Conservation (phyloP, 129 eudicot genomes). For the Pulicaria dysenterica region DNA sequence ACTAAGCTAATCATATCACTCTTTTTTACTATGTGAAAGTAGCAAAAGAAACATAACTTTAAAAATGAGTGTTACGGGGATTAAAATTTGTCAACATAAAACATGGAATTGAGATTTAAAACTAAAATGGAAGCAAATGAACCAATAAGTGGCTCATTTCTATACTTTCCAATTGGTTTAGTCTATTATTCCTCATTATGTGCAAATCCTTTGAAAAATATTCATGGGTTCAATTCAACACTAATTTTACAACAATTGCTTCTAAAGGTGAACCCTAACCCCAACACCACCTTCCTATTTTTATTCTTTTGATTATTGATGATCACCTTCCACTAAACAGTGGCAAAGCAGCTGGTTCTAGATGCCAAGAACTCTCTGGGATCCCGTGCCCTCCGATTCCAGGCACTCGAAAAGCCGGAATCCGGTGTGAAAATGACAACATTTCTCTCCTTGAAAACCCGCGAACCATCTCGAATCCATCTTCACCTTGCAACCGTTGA, state of each 20-base stretch:
- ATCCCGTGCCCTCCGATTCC: conserved; percentile 60
- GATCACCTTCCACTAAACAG: conserved; percentile 36
- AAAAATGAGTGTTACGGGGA: too few species aligned
- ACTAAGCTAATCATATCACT: too few species aligned
- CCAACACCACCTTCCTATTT: background rate
- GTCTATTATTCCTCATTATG: conserved; percentile 21
- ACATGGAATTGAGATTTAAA: background rate
- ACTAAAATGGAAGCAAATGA: conserved; percentile 21
- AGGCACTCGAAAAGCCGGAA: conserved; percentile 61
- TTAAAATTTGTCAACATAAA: background rate
- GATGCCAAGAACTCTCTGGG: conserved; percentile 72
- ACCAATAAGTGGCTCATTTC: conserved; percentile 6
- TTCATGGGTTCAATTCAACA: conserved; percentile 23
- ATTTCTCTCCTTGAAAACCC: conserved; percentile 54
- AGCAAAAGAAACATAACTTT: too few species aligned
- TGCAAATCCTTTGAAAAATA: conserved; percentile 24
- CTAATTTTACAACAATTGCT: conserved; percentile 25
- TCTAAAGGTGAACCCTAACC: conserved; percentile 19
- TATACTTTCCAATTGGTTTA: conserved; percentile 1
- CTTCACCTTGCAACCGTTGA: conserved; percentile 43
- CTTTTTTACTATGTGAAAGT: too few species aligned
- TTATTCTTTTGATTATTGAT: background rate
- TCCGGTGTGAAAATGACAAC: conserved; percentile 58
- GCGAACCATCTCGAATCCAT: conserved; percentile 60
- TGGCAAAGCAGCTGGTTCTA: conserved; percentile 71